Conservation (phyloP, 1,139 yeast genomes). For the Blastobotrys indianensis region DNA sequence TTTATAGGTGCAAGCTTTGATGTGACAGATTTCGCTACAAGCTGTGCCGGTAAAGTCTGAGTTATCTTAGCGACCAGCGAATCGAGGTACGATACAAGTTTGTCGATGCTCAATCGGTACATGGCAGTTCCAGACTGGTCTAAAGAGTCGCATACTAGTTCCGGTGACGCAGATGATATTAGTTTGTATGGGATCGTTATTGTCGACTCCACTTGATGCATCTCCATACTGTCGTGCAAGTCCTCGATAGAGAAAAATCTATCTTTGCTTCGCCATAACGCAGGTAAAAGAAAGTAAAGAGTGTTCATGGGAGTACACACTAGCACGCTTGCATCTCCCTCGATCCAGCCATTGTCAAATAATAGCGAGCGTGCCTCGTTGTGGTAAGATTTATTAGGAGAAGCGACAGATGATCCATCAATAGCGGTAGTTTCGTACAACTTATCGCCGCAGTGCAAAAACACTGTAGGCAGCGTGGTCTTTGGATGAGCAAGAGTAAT, state of each 20-base stretch:
- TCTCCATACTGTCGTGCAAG: slow-evolving; percentile 26
- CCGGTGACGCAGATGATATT: not conserved
- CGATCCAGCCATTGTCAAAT: slow-evolving; percentile 15
- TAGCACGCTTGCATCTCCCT: slow-evolving; percentile 22
- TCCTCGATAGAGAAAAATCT: slow-evolving; percentile 30
- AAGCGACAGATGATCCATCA: slow-evolving; percentile 15
- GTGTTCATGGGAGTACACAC: slow-evolving; percentile 32
- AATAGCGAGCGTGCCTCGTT: slow-evolving; percentile 24
- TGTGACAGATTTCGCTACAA: not conserved
- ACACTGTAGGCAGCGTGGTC: slow-evolving; percentile 23
- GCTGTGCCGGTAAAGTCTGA: slow-evolving; percentile 12
- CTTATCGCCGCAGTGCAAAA: slow-evolving; percentile 14
- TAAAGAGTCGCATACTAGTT: slow-evolving; percentile 13
- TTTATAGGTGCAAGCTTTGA: slow-evolving; percentile 14
- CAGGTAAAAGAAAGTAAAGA: slow-evolving; percentile 27
- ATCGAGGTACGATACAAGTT: slow-evolving; percentile 20
- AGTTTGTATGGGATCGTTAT: slow-evolving; percentile 4
- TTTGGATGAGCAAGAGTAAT: slow-evolving; percentile 26
- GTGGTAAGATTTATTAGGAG: not conserved
- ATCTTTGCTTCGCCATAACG: slow-evolving; percentile 20
- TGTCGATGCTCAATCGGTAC: slow-evolving; percentile 19
- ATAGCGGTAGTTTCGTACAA: slow-evolving; percentile 26
- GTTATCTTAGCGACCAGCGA: slow-evolving; percentile 16
- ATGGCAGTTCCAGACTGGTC: slow-evolving; percentile 17
- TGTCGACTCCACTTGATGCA: not conserved